phyloP scores from a whole-genome alignment of 2,329 filamentous ascomycete genomes.

The Aspergillus uvarum region DNA sequence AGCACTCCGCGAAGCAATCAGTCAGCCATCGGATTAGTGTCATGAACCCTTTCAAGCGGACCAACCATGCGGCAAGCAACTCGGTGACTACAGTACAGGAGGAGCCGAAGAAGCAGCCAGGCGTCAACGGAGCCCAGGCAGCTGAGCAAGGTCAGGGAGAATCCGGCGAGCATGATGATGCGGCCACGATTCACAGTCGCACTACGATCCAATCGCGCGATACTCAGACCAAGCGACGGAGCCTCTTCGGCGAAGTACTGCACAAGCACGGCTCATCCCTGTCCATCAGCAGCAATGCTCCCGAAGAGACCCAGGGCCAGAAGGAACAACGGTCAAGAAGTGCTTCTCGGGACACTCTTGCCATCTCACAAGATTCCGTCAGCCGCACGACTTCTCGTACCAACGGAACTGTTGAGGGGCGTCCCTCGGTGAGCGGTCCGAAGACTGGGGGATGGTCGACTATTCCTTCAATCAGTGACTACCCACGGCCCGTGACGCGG shows the following conservation, averaged over 20 bases:
- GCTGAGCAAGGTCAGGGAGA: slow-evolving; percentile 11
- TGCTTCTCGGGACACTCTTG: slow-evolving; percentile 27
- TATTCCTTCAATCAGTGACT: slow-evolving; percentile 35
- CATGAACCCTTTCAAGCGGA: slow-evolving; percentile 46
- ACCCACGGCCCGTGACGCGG: slow-evolving; percentile 36
- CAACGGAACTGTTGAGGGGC: slow-evolving; percentile 23
- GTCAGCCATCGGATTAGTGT: slow-evolving; percentile 44
- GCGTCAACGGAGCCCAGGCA: slow-evolving; percentile 21
- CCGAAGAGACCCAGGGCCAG: slow-evolving; percentile 26
- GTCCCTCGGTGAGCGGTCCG: slow-evolving; percentile 16
- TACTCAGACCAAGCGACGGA: slow-evolving; percentile 40
- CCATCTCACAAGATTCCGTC: slow-evolving; percentile 30
- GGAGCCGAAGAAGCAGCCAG: slow-evolving; percentile 22
- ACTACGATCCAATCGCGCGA: slow-evolving; percentile 37
- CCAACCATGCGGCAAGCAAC: slow-evolving; percentile 36
- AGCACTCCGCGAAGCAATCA: slow-evolving; percentile 38
- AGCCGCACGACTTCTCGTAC: slow-evolving; percentile 31
- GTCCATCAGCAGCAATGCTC: slow-evolving; percentile 26
- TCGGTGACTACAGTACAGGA: slow-evolving; percentile 38
- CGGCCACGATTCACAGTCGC: slow-evolving; percentile 39
- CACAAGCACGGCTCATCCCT: slow-evolving; percentile 34
- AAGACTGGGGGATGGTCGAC: slow-evolving; percentile 35
- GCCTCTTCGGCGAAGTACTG: slow-evolving; percentile 40
- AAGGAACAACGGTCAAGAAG: slow-evolving; percentile 29
- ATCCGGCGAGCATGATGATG: slow-evolving; percentile 33